A percentile compares a stretch with the other conserved stretches of the same genome.
Evolutionary conservation across 2,329 filamentous ascomycete species (phyloP).

Genomic region (Penicillium sp.): DNA sequence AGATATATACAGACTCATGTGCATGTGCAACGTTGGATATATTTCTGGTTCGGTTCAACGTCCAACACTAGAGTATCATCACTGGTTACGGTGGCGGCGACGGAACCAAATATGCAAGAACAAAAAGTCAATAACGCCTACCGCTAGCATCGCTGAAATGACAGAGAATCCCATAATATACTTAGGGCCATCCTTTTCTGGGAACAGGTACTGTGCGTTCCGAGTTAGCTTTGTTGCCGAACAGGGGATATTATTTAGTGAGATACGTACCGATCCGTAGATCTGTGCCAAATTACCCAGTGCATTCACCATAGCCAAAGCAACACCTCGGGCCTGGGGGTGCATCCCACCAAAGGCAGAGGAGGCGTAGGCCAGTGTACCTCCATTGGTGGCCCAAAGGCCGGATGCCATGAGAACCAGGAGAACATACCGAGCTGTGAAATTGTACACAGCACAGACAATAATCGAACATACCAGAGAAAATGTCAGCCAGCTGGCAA

Average conservation of each 20-base stretch:
- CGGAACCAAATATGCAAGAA: conserved; percentile 30
- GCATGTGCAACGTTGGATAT: background rate
- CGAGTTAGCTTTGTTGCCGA: background rate
- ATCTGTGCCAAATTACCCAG: conserved; percentile 58
- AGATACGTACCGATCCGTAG: conserved; percentile 45
- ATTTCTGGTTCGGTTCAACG: conserved; percentile 36
- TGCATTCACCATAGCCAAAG: conserved; percentile 54
- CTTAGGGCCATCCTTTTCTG: conserved; percentile 49
- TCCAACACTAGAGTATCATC: background rate
- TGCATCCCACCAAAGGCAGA: conserved; percentile 53
- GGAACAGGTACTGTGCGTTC: conserved; percentile 50
- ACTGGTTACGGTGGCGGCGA: conserved; percentile 2
- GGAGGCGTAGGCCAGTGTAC: conserved; percentile 53
- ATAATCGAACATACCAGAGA: conserved; percentile 42
- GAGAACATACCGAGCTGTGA: conserved; percentile 55
- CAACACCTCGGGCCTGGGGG: conserved; percentile 53
- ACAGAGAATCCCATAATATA: conserved; percentile 49
- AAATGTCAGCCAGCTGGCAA: conserved; percentile 50
- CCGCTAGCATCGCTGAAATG: conserved; percentile 35
- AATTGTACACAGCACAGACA: conserved; percentile 51
- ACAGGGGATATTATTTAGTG: background rate
- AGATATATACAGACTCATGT: background rate
- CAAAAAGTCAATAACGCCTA: conserved; percentile 32
- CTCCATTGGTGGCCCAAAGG: conserved; percentile 55
- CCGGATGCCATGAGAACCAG: conserved; percentile 58